A percentile compares a stretch with the other conserved stretches of the same genome.
Conservation (phyloP, 768 basidiomycete species). For the Leccinum obscurum region DNA sequence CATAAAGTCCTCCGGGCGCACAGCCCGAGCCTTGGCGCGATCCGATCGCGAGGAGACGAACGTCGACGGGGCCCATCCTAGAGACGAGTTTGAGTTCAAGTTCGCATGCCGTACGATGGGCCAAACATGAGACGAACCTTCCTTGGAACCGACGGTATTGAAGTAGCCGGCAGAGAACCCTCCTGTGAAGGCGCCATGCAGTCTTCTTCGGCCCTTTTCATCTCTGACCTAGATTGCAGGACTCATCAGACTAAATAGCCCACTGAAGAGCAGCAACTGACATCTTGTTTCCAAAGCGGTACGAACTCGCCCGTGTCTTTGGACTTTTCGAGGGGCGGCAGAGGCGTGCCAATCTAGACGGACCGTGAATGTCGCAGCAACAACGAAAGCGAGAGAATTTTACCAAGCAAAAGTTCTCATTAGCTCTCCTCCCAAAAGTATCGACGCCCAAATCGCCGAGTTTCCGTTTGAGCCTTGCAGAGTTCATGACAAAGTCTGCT, state of each 20-base stretch:
- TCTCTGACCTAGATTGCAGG: slow-evolving; percentile 67
- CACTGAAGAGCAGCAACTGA: slow-evolving; percentile 36
- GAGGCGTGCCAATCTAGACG: slow-evolving; percentile 84
- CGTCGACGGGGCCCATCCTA: slow-evolving; percentile 93
- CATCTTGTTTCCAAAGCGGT: slow-evolving; percentile 97
- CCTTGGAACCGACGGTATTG: slow-evolving; percentile 94
- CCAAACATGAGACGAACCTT: slow-evolving; percentile 53
- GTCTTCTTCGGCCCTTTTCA: slow-evolving; percentile 85
- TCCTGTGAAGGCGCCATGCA: slow-evolving; percentile 99
- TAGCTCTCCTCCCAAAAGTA: slow-evolving; percentile 64
- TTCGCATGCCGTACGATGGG: background rate
- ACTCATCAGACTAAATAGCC: slow-evolving; percentile 22
- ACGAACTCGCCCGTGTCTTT: slow-evolving; percentile 94
- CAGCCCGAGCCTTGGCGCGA: slow-evolving; percentile 57
- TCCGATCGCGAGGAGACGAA: slow-evolving; percentile 88
- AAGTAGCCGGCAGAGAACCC: slow-evolving; percentile 98
- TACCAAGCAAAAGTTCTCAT: slow-evolving; percentile 86
- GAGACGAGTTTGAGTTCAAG: background rate
- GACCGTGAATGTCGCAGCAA: slow-evolving; percentile 2
- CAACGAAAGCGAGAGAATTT: slow-evolving; percentile 15
- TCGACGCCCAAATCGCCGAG: slow-evolving; percentile 80
- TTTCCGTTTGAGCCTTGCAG: slow-evolving; percentile 75
- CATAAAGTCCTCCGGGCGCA: slow-evolving; percentile 94
- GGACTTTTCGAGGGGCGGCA: slow-evolving; percentile 92
- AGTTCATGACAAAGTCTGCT: slow-evolving; percentile 35